These are phyloP conservation scores for Bretziella fagacearum DNA, from an alignment of 2,329 filamentous ascomycete species.

Conservation along the genomic window DNA sequence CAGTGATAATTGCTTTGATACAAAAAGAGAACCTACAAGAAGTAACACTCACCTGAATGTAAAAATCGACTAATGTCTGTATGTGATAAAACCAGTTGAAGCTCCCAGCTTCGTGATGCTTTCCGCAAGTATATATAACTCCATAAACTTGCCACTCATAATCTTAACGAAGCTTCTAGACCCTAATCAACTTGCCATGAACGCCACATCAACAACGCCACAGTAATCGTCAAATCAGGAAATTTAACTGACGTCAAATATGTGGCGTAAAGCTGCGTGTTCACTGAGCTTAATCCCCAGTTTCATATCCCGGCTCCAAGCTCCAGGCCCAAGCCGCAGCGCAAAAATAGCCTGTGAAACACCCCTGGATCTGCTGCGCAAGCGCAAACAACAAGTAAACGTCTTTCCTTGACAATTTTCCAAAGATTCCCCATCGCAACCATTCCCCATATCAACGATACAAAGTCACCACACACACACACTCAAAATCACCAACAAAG, in stretches of 20 bases:
- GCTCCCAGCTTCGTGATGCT: no score
- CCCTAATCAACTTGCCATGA: neutral
- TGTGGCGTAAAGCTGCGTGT: slow-evolving; percentile 16
- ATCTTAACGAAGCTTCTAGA: neutral
- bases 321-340: neutral
- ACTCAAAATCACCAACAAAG: neutral
- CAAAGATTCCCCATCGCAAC: neutral
- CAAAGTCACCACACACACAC: neutral
- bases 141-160: no score
- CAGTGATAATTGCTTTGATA: no score
- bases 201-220: neutral
- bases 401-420: neutral
- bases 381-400: slow-evolving; percentile 1
- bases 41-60: no score
- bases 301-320: slow-evolving; percentile 3
- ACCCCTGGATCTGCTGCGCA: neutral
- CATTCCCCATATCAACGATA: no score
- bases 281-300: slow-evolving; percentile 8
- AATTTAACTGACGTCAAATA: slow-evolving; percentile 9
- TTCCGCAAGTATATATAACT: no score
- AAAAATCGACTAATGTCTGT: no score
- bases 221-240: neutral
- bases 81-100: no score
- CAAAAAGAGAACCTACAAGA: no score
- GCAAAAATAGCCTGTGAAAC: neutral